Base-by-base conservation (phyloP, 2,329 filamentous ascomycete species). In the Thielaviopsis cerberus region DNA sequence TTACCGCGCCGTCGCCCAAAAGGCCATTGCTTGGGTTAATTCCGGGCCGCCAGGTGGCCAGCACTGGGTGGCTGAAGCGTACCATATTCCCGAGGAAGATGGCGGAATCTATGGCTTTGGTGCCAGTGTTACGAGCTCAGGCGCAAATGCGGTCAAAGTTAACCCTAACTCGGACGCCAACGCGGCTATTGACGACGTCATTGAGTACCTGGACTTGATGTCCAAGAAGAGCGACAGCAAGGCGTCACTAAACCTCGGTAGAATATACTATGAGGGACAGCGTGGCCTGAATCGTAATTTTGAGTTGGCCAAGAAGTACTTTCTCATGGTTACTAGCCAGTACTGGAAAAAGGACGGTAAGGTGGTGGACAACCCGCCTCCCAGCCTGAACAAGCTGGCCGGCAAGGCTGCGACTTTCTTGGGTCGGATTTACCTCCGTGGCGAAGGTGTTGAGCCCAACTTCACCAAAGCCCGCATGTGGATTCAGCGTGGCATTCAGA, bases 21-120 rank as follows among this genome's bases (percentile, higher is more conserved):
- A 95, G 72, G 89, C 89, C 8, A 87, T 98, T 60, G 74, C 76
- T 8, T 96, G 88, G 79, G 88, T 88, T 68, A 81, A 88, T 52
- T 88, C 88, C 4, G 94, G 92, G 0, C 91, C 92, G 1, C 91
- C 92, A 0, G 91, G 91, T 11, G 92, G 92, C 4, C 83, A 85
- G 70, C 76, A 79, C 30, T 83, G 94, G 75, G 76, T 84, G 1
- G 78, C 80, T 27, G 86, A 96, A 66, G 81, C 85, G 6, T 94
- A 87, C 72, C 81, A 88, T 59, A 86, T 96, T 65, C 87, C 89
- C 3, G 94, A 98, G 66, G 88, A 96, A 54, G 75, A 84, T 27
- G 94, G 92, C 7, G 92, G 92, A 51, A 85, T 95, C 6, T 98
- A 96, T 67, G 94, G 92, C 53, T 88, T 95, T 70, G 94, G 92